Base-by-base conservation (phyloP, 208 protist genomes). In the Wallacemonas sp. region DNA sequence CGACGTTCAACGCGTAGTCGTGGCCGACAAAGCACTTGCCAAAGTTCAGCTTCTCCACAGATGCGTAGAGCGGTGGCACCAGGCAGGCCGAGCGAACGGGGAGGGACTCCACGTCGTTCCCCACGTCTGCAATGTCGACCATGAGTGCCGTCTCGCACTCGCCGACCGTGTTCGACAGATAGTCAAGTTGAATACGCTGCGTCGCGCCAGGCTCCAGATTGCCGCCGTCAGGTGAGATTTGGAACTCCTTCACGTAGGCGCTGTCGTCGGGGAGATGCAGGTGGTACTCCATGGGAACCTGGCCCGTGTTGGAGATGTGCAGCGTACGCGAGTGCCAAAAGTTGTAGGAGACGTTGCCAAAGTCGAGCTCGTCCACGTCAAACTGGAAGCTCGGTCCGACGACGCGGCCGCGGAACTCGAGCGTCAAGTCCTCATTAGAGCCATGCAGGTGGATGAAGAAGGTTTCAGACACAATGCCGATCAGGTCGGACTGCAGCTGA, bases 351-450 rank as follows among this genome's bases (percentile, higher is more conserved):
- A 98, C 93, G 55, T 91, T 93, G 46, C 94, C 94, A 86, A 96
- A 98, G 73, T 97, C 88, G 22, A 98, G 63, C 70, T 90, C 86
- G 34, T 94, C 79, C 15, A 87, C 74, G 66, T 98, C 84, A 69
- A 98, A 96, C 59, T 92, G 66, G 65, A 98, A 98, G 53, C 87
- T 96, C 0, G 97, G 96, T 5, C 95, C 95, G 13, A 98, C 85
- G 13, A 98, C 87, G 58, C 83, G 79, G 13, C 96, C 97, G 41
- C 85, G 86, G 46, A 98, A 84, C 61, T 83, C 76, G 54, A 98
- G 63, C 34, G 68, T 71, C 34, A 97, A 72, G 58, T 93, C 79
- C 17, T 91, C 79, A 17, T 82, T 53, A 32, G 86, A 80, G 39
- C 92, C 92, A 42, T 96, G 83, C 60, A 97, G 54, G 63, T 95